Evolutionary conservation across 2,329 filamentous ascomycete species (phyloP), one percentile per base, ranked within the genome.

Genomic region (Immersiporthe knoxdaviesiana): DNA sequence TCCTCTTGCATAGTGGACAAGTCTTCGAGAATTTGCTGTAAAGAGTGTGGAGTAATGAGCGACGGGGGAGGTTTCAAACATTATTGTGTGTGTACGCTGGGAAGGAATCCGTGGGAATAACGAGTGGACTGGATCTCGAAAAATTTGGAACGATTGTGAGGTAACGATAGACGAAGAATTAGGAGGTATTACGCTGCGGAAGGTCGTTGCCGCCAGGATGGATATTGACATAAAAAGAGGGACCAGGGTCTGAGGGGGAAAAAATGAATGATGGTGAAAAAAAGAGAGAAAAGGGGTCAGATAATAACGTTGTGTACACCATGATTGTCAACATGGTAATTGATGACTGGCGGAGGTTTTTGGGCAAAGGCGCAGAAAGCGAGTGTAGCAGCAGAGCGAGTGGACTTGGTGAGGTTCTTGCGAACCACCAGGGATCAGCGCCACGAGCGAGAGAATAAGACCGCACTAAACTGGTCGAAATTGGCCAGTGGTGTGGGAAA

Each of bases 31-130:
- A 21, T 37, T 21, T 7, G 7, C 21, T 11, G 56, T 37, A 59
- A 59, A 37, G 56, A 59, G n/a, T 30, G 56, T 59, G 56, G n/a
- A n/a, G 56, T n/a, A 59, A 59, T 10, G 32, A 37, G 32, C 16
- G 56, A 59, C 32, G 32, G 12, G 5, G 14, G 12, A 18, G n/a
- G n/a, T n/a, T 56, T 56, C 27, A 56, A 18, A 56, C 52, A 56
- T 56, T 56, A 56, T 30, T 14, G 24, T 30, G 5, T 56, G 11
- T 18, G 24, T 16, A 7, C n/a, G n/a, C 24, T 30, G 24, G 27
- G 27, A 56, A 30, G 24, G 44, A 5, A 3, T 27, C 24, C 5
- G 47, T 11, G 2, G 8, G n/a, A 24, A 3, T 27, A 56, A 30
- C 5, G 52, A 56, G 27, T 56, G 52, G 12, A 7, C 3, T 32